Percentiles rank a stretch among this genome's conserved stretches.
These are phyloP conservation scores for Fusarium nelsonii DNA, from an alignment of 2,329 filamentous ascomycete genomes.

Conservation along the genomic window DNA sequence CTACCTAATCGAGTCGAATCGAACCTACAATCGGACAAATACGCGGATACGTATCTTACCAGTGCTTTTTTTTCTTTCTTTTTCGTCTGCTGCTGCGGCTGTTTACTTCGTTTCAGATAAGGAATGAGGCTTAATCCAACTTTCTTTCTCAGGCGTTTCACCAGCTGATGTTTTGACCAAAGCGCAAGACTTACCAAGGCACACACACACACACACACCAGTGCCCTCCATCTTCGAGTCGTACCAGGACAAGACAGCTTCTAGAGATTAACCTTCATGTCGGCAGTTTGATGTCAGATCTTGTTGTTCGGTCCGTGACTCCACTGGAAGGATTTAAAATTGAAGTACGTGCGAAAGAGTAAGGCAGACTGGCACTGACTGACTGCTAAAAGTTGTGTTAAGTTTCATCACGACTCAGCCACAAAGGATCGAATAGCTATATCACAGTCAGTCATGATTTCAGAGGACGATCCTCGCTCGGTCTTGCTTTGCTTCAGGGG, in stretches of 20 bases:
- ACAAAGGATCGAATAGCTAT: conserved; percentile 7
- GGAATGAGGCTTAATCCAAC: conserved; percentile 12
- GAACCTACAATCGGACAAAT: too few relatives aligned
- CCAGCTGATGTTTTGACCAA: background rate
- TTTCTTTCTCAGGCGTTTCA: conserved; percentile 12
- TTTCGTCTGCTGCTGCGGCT: background rate
- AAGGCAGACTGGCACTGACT: conserved; percentile 18
- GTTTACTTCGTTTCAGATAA: conserved; percentile 25
- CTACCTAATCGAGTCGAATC: background rate
- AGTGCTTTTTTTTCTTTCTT: background rate
- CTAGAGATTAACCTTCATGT: background rate
- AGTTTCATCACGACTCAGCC: conserved; percentile 23
- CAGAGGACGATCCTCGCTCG: background rate
- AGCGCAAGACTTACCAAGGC: background rate
- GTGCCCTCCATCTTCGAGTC: background rate
- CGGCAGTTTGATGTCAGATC: conserved; percentile 25
- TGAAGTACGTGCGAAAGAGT: conserved; percentile 14
- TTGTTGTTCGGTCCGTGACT: conserved; percentile 10
- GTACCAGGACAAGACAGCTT: background rate
- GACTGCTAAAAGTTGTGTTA: background rate
- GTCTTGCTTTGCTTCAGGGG: conserved; percentile 1
- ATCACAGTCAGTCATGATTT: conserved; percentile 5
- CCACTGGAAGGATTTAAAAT: conserved; percentile 22
- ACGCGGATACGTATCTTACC: background rate
- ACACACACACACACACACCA: too few relatives aligned